Percentiles rank a stretch among this genome's conserved stretches.
These are phyloP conservation scores for Thermomyces lanuginosus DNA, from an alignment of 2,329 filamentous ascomycete species.

Conservation along the genomic window DNA sequence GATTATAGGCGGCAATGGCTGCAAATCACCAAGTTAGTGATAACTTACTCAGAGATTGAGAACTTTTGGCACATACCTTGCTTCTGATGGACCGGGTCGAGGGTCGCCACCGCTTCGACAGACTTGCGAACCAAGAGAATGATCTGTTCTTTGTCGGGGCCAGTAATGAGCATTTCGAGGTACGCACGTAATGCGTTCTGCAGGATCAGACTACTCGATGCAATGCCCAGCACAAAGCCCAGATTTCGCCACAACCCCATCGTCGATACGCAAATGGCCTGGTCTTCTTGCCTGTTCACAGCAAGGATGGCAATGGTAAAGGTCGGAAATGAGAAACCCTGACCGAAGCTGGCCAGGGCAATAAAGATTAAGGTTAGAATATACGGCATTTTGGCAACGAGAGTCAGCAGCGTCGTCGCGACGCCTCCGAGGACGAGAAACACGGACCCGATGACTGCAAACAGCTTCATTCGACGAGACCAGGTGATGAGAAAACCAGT, in stretches of 20 bases:
- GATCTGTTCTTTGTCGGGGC: slow-evolving; percentile 38
- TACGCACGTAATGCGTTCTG: slow-evolving; percentile 52
- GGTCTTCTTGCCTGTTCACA: slow-evolving; percentile 42
- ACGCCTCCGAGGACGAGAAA: slow-evolving; percentile 36
- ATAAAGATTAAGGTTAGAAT: slow-evolving; percentile 41
- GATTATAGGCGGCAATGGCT: slow-evolving; percentile 24
- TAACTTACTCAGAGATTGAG: not conserved
- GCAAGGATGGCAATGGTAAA: slow-evolving; percentile 49
- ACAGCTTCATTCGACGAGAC: slow-evolving; percentile 44
- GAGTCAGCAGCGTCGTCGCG: slow-evolving; percentile 33
- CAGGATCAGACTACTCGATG: slow-evolving; percentile 52
- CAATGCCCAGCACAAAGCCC: slow-evolving; percentile 58
- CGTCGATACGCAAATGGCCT: slow-evolving; percentile 54
- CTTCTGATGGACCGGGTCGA: slow-evolving; percentile 29
- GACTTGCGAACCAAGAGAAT: slow-evolving; percentile 36
- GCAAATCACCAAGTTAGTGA: slow-evolving; percentile 8
- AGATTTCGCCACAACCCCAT: slow-evolving; percentile 55
- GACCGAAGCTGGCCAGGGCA: slow-evolving; percentile 40
- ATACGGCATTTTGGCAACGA: slow-evolving; percentile 34
- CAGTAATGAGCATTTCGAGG: slow-evolving; percentile 42
- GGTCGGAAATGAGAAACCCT: slow-evolving; percentile 49
- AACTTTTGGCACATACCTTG: slow-evolving; percentile 25
- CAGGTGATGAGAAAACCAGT: slow-evolving; percentile 48
- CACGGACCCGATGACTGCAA: slow-evolving; percentile 36
- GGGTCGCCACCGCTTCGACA: slow-evolving; percentile 31